Evolutionary conservation across 345 rosid species (phyloP).

Genomic region (Erucastrum elatum): DNA sequence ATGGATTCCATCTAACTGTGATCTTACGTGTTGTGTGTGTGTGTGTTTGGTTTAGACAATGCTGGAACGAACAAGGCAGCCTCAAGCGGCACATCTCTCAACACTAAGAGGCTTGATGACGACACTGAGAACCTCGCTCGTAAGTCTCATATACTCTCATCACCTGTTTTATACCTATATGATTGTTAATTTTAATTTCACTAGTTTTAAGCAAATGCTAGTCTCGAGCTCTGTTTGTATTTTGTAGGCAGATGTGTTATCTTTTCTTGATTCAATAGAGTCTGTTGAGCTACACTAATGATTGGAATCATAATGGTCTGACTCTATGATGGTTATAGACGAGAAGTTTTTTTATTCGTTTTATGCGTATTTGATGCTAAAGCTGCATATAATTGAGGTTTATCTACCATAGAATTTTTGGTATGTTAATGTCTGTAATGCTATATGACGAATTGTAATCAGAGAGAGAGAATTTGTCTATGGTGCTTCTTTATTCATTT

Average conservation of each 20-base stretch:
- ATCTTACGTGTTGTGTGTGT: not conserved
- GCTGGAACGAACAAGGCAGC: slow-evolving; percentile 95
- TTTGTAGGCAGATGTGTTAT: not conserved
- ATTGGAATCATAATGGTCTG: no score
- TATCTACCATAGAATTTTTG: not conserved
- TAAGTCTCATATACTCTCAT: slow-evolving; percentile 41
- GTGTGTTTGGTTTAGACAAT: slow-evolving; percentile 47
- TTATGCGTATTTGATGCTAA: not conserved
- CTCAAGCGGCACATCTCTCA: slow-evolving; percentile 83
- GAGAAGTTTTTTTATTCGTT: not conserved
- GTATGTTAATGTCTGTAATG: not conserved
- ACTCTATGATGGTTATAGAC: not conserved
- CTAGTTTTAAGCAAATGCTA: not conserved
- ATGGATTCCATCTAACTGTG: not conserved
- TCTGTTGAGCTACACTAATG: no score
- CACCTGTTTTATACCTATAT: not conserved
- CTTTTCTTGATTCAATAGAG: not conserved
- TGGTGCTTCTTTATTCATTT: not conserved
- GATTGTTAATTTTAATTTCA: not conserved
- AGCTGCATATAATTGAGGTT: not conserved
- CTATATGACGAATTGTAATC: not conserved
- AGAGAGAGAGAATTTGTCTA: not conserved
- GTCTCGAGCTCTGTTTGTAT: not conserved
- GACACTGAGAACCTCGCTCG: slow-evolving; percentile 94
- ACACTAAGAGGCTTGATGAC: slow-evolving; percentile 93